phyloP scores from a whole-genome alignment of 2,329 filamentous ascomycete genomes.

The Colletotrichum filicis region DNA sequence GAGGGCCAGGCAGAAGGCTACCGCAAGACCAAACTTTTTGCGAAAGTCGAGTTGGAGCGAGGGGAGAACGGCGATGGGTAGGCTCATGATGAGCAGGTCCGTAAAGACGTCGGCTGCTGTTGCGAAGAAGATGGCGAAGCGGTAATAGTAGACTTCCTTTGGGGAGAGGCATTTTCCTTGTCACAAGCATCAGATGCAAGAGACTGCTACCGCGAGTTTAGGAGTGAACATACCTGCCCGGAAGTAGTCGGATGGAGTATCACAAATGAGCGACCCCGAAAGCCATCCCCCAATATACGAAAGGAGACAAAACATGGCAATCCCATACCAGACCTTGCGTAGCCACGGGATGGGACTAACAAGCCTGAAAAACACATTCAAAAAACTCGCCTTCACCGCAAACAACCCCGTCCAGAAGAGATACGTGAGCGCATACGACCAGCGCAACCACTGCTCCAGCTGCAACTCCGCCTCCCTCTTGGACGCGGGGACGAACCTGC shows the following conservation, averaged over 20 bases:
- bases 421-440: constrained; percentile 39
- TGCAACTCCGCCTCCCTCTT: not conserved
- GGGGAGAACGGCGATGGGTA: constrained; percentile 37
- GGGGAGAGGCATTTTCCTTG: constrained; percentile 35
- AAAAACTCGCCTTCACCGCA: constrained; percentile 40
- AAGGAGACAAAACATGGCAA: constrained; percentile 35
- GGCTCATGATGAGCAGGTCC: constrained; percentile 37
- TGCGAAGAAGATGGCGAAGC: constrained; percentile 35
- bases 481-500: constrained; percentile 25
- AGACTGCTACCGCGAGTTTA: too few relatives aligned
- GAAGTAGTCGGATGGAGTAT: constrained; percentile 32
- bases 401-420: constrained; percentile 40
- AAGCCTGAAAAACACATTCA: constrained; percentile 38
- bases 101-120: constrained; percentile 34
- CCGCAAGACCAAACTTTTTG: constrained; percentile 36
- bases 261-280: constrained; percentile 34
- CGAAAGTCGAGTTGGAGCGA: constrained; percentile 34
- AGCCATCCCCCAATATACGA: constrained; percentile 37
- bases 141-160: constrained; percentile 23
- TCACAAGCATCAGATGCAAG: not conserved
- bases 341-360: constrained; percentile 32
- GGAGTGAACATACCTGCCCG: constrained; percentile 19
- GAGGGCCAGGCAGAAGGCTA: constrained; percentile 38
- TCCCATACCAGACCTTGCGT: constrained; percentile 36
- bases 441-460: constrained; percentile 25